phyloP scores from a whole-genome alignment of 345 rosid species.

The Syzygium aqueum region DNA sequence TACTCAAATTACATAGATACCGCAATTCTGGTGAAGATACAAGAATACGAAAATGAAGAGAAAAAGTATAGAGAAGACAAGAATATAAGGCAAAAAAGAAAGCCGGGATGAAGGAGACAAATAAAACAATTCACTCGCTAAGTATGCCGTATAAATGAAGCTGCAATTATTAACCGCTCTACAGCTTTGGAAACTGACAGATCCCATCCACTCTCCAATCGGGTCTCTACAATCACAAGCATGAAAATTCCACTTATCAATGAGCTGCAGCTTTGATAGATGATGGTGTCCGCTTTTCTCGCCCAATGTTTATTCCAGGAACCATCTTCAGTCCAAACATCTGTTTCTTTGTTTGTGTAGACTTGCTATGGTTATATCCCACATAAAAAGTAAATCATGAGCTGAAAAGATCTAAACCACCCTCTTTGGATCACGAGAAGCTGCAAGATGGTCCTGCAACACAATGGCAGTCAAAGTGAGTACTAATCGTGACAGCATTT shows the following conservation, averaged over 20 bases:
- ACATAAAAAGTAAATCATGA: background rate
- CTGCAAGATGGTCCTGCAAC: slow-evolving; percentile 73
- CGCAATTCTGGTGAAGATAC: background rate
- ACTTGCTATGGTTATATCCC: background rate
- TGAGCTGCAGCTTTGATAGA: background rate
- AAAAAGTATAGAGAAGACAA: background rate
- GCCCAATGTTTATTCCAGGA: background rate
- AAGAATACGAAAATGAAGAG: background rate
- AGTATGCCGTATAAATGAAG: background rate
- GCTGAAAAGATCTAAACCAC: slow-evolving; percentile 12
- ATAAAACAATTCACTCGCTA: background rate
- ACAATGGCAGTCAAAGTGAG: background rate
- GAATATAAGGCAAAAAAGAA: background rate
- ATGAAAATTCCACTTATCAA: background rate
- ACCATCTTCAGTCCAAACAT: background rate
- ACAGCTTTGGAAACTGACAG: background rate
- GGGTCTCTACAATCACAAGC: background rate
- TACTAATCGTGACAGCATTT: background rate
- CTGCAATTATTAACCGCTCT: background rate
- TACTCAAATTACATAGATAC: background rate
- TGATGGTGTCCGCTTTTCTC: background rate
- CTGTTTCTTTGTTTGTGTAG: background rate
- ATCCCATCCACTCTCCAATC: background rate
- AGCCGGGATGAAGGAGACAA: background rate
- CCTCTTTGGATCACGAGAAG: slow-evolving; percentile 72